phyloP scores from a whole-genome alignment of 345 rosid species.

The Rhodamnia rubescens region DNA sequence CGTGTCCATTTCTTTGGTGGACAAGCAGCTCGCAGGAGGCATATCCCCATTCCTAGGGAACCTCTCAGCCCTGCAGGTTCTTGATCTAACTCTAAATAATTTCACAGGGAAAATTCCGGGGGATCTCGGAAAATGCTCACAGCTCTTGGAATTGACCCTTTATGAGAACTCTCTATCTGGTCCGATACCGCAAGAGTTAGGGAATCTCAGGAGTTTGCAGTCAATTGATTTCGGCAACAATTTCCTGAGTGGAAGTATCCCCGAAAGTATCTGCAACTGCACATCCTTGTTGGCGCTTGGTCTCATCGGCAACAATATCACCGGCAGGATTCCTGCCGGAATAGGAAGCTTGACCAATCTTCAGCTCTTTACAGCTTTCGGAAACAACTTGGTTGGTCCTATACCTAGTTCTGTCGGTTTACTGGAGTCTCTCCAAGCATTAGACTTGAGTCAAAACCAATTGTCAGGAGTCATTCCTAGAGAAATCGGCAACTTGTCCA shows the following conservation, averaged over 20 bases:
- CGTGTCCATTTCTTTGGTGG: slow-evolving; percentile 33
- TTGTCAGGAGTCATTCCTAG: slow-evolving; percentile 54
- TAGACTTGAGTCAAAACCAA: slow-evolving; percentile 48
- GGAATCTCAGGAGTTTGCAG: slow-evolving; percentile 38
- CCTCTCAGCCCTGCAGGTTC: slow-evolving; percentile 82
- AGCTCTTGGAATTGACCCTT: slow-evolving; percentile 33
- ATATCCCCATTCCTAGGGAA: slow-evolving; percentile 58
- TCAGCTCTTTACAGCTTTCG: slow-evolving; percentile 26
- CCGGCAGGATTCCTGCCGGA: slow-evolving; percentile 38
- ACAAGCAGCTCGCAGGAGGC: slow-evolving; percentile 57
- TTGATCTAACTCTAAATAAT: slow-evolving; percentile 55
- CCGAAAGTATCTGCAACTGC: slow-evolving; percentile 44
- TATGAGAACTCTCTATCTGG: slow-evolving; percentile 51
- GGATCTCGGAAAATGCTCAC: slow-evolving; percentile 47
- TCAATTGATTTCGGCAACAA: slow-evolving; percentile 52
- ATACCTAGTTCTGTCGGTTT: slow-evolving; percentile 53
- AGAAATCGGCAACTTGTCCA: slow-evolving; percentile 57
- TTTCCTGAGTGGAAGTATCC: slow-evolving; percentile 45
- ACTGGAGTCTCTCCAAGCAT: slow-evolving; percentile 32
- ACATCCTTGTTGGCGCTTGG: slow-evolving; percentile 37
- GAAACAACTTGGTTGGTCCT: slow-evolving; percentile 42
- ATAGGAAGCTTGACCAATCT: slow-evolving; percentile 56
- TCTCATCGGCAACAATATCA: slow-evolving; percentile 44
- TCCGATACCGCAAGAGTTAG: slow-evolving; percentile 48
- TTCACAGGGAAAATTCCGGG: slow-evolving; percentile 51